Evolutionary conservation across 352 stramenopile species (phyloP).

Genomic region (Phytophthora pisi): DNA sequence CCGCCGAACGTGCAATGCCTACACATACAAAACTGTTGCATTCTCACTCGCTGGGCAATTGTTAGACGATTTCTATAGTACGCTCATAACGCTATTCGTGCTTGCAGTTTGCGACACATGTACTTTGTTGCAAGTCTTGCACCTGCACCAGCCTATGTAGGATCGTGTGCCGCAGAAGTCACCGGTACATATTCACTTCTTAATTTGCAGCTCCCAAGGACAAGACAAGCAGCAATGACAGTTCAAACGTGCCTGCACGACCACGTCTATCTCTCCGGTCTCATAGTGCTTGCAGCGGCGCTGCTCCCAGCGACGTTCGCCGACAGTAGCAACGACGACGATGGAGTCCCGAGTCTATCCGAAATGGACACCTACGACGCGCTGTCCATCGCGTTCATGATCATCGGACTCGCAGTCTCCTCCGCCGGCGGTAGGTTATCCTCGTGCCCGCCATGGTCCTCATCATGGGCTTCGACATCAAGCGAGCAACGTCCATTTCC

Average conservation of each 20-base stretch:
- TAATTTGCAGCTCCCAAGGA: not conserved
- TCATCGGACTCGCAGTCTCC: slow-evolving; percentile 41
- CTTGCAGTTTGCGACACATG: too few relatives aligned
- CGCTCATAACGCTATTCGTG: too few relatives aligned
- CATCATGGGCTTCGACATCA: slow-evolving; percentile 64
- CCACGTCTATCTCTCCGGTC: not conserved
- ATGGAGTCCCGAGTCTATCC: slow-evolving; percentile 29
- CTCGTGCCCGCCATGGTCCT: slow-evolving; percentile 57
- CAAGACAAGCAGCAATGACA: not conserved
- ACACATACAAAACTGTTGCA: too few relatives aligned
- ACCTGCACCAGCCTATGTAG: too few relatives aligned
- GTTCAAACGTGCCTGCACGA: not conserved
- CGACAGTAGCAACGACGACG: slow-evolving; percentile 5
- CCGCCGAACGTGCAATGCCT: too few relatives aligned
- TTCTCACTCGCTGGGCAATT: too few relatives aligned
- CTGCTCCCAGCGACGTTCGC: slow-evolving; percentile 1
- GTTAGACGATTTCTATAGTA: too few relatives aligned
- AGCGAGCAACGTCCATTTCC: slow-evolving; percentile 53
- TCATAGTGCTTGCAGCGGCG: slow-evolving; percentile 7
- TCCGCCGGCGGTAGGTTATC: slow-evolving; percentile 47
- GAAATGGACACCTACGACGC: slow-evolving; percentile 42
- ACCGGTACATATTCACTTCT: not conserved
- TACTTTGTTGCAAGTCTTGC: too few relatives aligned
- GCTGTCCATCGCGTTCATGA: slow-evolving; percentile 50
- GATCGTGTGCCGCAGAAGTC: too few relatives aligned